Base-by-base conservation (phyloP, 192 early-diverging fungal species). In the Mortierella claussenii region DNA sequence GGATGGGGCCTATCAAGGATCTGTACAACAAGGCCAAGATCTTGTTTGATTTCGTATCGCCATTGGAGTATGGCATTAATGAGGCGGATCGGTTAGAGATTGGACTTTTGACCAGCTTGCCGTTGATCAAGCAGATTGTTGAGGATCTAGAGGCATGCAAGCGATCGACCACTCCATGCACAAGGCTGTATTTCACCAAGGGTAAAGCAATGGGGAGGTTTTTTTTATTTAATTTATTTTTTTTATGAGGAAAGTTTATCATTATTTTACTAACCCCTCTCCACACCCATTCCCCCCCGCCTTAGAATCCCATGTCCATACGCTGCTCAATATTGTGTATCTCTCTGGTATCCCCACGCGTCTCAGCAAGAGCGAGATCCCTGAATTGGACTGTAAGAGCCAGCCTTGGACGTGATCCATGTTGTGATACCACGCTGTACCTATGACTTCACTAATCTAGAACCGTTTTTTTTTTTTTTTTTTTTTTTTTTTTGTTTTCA, bases 101-200 rank as follows among this genome's bases (percentile, higher is more conserved):
- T 64, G 95, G 95, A 24, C 80, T 93, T 7, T 82, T 93, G 57
- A 94, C 90, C 31, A 87, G 90, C 6, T 66, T 90, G 37, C 87
- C 89, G 3, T 84, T 99, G 43, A 81, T 99, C 33, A 86, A 86
- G 54, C 88, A 93, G 66, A 90, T 99, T 30, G 82, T 95, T 11
- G 69, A 76, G 23, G 95, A 97, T 65, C 73, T 98, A 36, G 82
- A 91, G 44, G 79, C 81, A 21, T 83, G 86, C 30, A 85, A 83
- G 36, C 65, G 71, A 10, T 81, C 85, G 1, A 68, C 78, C 7
- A 83, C 92, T 11, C 67, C 66, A 17, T 82, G 88, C 33, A 92
- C 94, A 11, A 71, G 94, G 27, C 84, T 99, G 31, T 99, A 96
- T 68, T 99, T 97, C 69, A 97, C 96, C 2, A 99, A 97, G 81